Evolutionary conservation across 129 eudicot species (phyloP), one percentile per base, ranked within the genome.

Genomic region (Flaveria robusta): DNA sequence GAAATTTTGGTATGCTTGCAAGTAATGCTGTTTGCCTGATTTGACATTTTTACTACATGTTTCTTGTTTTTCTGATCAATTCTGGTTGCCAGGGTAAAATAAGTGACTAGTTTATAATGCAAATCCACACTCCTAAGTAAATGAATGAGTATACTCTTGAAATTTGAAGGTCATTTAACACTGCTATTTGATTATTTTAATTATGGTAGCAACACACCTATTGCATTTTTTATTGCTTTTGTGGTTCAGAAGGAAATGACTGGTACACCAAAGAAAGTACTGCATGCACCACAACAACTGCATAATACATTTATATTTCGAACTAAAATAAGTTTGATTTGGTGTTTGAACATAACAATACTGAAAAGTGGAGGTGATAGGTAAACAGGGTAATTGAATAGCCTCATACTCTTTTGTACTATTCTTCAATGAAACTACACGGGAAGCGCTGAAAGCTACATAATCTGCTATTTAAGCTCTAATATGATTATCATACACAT

Each of bases 1-100:
- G 19, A 71, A 20, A 19, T 78, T 27, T 27, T 27, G 71, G 82
- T 58, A 31, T 70, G 82, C 65, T 70, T 45, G 54, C 50, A 31
- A 19, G 11, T 22, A 31, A 16, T 63, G 58, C 9, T 34, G 20
- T 59, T 41, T 78, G 51, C 56, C 24, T 26, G 7, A 2, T 24
- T 19, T 24, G 47, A 42, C 16, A 6, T 24, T 68, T 7, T 34
- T 6, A 34, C 39, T 5, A 34, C 39, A 0, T 39, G 47, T 68
- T 66, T 68, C 27, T 52, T 37, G 55, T 52, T 67, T 9, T 55
- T 54, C 68, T 16, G 58, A 42, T 23, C 0, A 41, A 26, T 41
- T 24, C 13, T 43, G 16, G 22, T 13, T 18, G 16, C 16, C 13
- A 42, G 60, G 69, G 23, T 77, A 42, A 52, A 46, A 1, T 29